Base-by-base conservation (phyloP, 805 yeast genomes). In the Cyberlindnera mississippiensis region DNA sequence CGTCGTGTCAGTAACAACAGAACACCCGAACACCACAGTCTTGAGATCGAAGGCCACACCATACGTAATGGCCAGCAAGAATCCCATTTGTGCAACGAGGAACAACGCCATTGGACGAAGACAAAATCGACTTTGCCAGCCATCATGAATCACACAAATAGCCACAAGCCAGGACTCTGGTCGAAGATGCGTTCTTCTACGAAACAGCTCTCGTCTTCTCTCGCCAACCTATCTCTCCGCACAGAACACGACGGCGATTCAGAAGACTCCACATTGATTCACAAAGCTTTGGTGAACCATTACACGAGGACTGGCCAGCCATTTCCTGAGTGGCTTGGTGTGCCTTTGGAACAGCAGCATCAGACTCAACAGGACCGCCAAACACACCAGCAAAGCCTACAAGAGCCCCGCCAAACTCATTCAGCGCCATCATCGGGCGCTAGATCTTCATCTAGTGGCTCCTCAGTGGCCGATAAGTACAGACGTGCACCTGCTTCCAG, bases 251-350 rank as follows among this genome's bases (percentile, higher is more conserved):
- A 57, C 31, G 61, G 61, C 3, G 59, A 57, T 34, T 18, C 48
- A 3, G 48, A 45, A 5, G 53, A 54, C 15, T 35, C 51, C 15
- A 57, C 61, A 12, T 27, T 57, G 12, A 42, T 57, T 6, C 60
- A 56, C 42, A 57, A 54, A 31, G 59, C 60, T 1, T 28, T 57
- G n/a, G 58, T 53, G 8, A 38, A 42, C 5, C 48, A 49, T 30
- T 57, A 51, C 30, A 29, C 42, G 6, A 28, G 33, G 16, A 15
- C 28, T 4, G 42, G 47, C 2, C 36, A 48, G 28, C 49, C 48
- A 0, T 57, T 43, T 22, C 61, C 61, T 1, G 51, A 51, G 13
- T 57, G 61, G 61, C 48, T 57, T 3, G 61, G 61, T n/a, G 52
- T 41, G 5, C 33, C 40, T 7, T 45, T 30, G 12, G 17, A 30